Conservation (phyloP, 2,329 filamentous ascomycete species). For the Talaromyces sp. region DNA sequence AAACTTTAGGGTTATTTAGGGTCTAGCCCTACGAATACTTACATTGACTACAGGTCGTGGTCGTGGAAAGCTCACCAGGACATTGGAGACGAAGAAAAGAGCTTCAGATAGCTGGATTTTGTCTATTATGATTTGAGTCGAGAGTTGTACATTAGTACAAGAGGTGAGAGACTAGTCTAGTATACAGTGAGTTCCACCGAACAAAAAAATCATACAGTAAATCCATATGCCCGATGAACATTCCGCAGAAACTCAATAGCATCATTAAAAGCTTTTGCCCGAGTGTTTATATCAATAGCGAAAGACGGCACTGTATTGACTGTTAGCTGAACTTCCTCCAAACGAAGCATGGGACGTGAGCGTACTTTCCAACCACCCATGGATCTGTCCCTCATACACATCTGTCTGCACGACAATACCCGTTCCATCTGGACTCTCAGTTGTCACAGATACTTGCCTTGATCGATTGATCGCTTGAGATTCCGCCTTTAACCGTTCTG, state of each 20-base stretch:
- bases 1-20: not conserved
- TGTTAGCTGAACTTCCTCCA: not conserved
- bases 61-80: not conserved
- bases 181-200: not conserved
- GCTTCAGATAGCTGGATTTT: not conserved
- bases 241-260: not conserved
- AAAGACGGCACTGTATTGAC: constrained; percentile 1
- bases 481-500: not conserved
- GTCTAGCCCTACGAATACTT: not conserved
- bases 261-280: not conserved
- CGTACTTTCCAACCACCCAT: constrained; percentile 8
- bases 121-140: not conserved
- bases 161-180: not conserved
- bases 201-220: not conserved
- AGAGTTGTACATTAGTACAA: not conserved
- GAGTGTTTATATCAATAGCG: not conserved
- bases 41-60: not conserved
- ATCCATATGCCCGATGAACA: constrained; percentile 3
- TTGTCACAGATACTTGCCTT: not conserved
- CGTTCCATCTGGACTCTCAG: not conserved
- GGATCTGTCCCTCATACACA: constrained; percentile 4
- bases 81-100: not conserved
- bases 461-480: not conserved
- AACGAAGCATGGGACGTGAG: not conserved
- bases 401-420: not conserved